Percentiles rank a stretch among this genome's conserved stretches.
Evolutionary conservation across 805 yeast genomes (phyloP).

Genomic region (Ogataea thermomethanolica): DNA sequence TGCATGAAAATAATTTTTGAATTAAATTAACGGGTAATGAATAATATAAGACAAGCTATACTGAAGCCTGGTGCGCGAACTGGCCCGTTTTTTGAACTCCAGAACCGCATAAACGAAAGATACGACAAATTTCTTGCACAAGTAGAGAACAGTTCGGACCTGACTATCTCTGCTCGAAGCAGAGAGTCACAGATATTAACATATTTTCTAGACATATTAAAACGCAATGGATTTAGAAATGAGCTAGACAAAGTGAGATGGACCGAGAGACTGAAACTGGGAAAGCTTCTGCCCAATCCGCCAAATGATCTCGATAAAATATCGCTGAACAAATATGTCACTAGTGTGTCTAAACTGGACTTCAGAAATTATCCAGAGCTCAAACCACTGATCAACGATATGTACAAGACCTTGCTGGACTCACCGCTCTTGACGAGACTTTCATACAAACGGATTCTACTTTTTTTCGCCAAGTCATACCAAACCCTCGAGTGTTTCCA

Average conservation of each 20-base stretch:
- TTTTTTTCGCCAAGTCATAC: conserved; percentile 11
- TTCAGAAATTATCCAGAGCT: conserved; percentile 3
- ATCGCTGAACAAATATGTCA: conserved; percentile 11
- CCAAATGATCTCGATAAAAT: conserved; percentile 3
- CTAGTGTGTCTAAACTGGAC: conserved; percentile 6
- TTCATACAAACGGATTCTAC: conserved; percentile 12
- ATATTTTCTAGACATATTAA: conserved; percentile 5
- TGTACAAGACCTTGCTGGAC: conserved; percentile 10
- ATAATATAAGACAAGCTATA: not conserved
- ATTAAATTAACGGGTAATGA: not conserved
- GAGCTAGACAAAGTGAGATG: conserved; percentile 5
- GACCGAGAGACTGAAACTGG: conserved; percentile 3
- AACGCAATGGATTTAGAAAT: not conserved
- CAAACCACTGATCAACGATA: conserved; percentile 4
- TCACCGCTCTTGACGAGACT: conserved; percentile 6
- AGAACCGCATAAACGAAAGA: not conserved
- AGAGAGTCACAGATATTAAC: conserved; percentile 6
- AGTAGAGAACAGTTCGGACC: not conserved
- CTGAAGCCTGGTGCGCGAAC: not conserved
- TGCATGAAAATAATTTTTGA: not conserved
- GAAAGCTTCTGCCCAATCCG: conserved; percentile 7
- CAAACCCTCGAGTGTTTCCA: conserved; percentile 13
- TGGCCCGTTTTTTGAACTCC: not conserved
- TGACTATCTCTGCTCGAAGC: not conserved
- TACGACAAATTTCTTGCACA: not conserved